Base-by-base conservation (phyloP, 139 green algal species). In the Micractinium sp. region DNA sequence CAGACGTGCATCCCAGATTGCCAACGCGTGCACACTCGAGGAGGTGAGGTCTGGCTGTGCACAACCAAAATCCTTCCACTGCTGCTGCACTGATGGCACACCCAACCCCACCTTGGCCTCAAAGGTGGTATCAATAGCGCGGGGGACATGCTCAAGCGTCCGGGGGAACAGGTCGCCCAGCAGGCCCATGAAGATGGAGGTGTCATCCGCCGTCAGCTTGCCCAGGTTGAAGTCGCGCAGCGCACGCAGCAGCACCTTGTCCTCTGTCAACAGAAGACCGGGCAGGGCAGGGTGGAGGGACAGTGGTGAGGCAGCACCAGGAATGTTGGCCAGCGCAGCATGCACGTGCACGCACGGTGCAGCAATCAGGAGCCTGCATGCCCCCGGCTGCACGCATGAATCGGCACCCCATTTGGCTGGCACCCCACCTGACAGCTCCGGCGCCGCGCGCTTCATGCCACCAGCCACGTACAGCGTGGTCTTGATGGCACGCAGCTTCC, bases 401-500 rank as follows among this genome's bases (percentile, higher is more conserved):
- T 7, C 20, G 19, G 67, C 67, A 15, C 31, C 13, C 71, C 74
- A 31, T 31, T 23, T 25, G 0, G 9, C 31, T 56, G 47, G 47
- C 47, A 56, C 47, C 80, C 25, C 14, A 71, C 82, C 82, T 87
- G 82, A 66, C 33, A 99, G 94, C 81, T 97, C 95, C 0, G 97
- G 97, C 0, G 95, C 95, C 0, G 91, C 91, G 15, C 97, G 96
- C 92, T 98, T 98, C 96, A 99, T 98, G 90, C 94, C 95, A 56
- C 97, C 97, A 14, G 97, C 97, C 47, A 99, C 97, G 88, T 98
- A 97, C 67, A 99, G 94, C 31, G 97, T 99, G 61, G 97, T 98
- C 93, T 99, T 99, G 94, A 99, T 98, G n/a, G 97, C 97, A 74
- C 97, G 95, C 93, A 99, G 94, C 95, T 99, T 99, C 97, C 97